A percentile compares a stretch with the other conserved stretches of the same genome.
phyloP scores from a whole-genome alignment of 495 filamentous ascomycete genomes.

The Talaromyces adpressus region DNA sequence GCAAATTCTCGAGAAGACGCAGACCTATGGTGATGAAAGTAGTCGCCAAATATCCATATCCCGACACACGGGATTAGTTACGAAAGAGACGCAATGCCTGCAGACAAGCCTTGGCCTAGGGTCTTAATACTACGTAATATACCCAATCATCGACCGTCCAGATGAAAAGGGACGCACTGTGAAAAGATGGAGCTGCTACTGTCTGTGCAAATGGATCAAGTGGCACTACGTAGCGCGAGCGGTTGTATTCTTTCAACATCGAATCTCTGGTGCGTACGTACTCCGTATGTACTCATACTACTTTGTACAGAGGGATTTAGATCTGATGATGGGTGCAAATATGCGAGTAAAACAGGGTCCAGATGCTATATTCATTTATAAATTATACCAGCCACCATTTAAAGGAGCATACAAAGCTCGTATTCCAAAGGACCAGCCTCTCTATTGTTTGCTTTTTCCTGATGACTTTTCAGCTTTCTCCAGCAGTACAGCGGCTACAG shows the following conservation, averaged over 20 bases:
- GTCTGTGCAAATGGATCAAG: background rate
- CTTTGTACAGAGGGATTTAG: background rate
- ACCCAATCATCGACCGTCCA: background rate
- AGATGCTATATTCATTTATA: background rate
- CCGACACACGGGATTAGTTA: no score
- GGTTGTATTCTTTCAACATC: background rate
- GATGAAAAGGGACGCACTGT: background rate
- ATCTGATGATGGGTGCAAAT: background rate
- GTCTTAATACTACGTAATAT: background rate
- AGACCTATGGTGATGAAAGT: background rate
- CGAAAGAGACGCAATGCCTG: background rate
- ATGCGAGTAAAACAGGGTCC: background rate
- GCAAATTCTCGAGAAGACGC: background rate
- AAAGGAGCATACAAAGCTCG: background rate
- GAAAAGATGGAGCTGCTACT: background rate
- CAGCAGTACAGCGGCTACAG: background rate
- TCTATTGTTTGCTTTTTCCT: background rate
- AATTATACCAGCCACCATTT: background rate
- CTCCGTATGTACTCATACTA: no score
- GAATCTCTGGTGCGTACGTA: no score
- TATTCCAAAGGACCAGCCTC: background rate
- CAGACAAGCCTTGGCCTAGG: background rate
- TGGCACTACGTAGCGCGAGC: background rate
- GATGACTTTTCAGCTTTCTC: background rate
- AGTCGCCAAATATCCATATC: background rate